These are phyloP conservation scores for Clarireedia homoeocarpa DNA, from an alignment of 2,329 filamentous ascomycete species.

Conservation along the genomic window DNA sequence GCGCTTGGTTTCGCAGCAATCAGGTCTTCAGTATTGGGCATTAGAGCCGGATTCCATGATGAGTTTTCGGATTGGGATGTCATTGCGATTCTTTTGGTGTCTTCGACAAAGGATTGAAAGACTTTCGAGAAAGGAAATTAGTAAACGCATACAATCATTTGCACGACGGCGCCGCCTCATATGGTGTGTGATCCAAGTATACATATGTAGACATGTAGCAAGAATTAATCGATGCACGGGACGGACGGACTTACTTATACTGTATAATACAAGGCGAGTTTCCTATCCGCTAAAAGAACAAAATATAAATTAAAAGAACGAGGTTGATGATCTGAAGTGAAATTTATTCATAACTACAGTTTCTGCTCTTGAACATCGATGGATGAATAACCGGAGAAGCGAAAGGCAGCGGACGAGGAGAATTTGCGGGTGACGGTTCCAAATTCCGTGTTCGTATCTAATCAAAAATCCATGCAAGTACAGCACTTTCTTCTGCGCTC, in stretches of 20 bases:
- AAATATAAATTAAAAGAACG: conserved; percentile 19
- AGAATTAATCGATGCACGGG: background rate
- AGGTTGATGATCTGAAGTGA: background rate
- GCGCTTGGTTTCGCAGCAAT: conserved; percentile 10
- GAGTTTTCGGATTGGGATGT: conserved; percentile 35
- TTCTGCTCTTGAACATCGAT: background rate
- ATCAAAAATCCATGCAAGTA: too few species aligned
- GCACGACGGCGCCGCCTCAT: background rate
- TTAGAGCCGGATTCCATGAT: conserved; percentile 45
- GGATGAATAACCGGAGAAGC: background rate
- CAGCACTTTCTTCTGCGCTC: too few species aligned
- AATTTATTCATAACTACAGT: conserved; percentile 3
- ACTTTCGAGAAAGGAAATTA: conserved; percentile 6
- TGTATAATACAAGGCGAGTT: conserved; percentile 20
- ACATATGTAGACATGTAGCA: background rate
- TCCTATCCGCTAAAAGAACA: conserved; percentile 18
- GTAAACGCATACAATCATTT: background rate
- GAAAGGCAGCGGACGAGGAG: too few species aligned
- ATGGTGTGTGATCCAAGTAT: background rate
- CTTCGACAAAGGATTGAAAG: conserved; percentile 22
- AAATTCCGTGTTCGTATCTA: too few species aligned
- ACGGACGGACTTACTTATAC: conserved; percentile 9
- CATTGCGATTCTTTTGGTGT: conserved; percentile 30
- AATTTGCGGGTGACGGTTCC: background rate
- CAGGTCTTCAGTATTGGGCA: conserved; percentile 36